Base-by-base conservation (phyloP, 2,329 filamentous ascomycete species). In the Epichloe elymi region DNA sequence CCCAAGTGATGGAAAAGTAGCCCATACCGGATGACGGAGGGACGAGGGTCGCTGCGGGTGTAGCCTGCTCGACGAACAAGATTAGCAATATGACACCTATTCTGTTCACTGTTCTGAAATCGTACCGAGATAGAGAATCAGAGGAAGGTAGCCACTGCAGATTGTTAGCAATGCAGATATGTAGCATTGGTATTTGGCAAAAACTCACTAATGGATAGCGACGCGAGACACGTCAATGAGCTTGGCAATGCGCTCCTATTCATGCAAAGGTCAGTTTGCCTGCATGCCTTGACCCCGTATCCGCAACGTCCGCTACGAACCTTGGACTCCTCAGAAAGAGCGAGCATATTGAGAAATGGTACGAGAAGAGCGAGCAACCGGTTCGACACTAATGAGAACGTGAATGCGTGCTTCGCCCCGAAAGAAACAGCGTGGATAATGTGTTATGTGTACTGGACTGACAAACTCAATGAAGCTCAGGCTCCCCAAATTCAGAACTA, bases 321-420 rank as follows among this genome's bases (percentile, higher is more conserved):
- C 85, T 97, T 97, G 65, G 90, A 89, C 75, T 98, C 93, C 73
- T 98, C 93, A 48, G 93, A 97, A 59, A 97, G 83, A 63, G 74
- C 66, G 57, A 81, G 76, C 77, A 81, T 80, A 49, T 60, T 76
- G 67, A 30, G 2, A 8, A 56, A 61, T n/a, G 5, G 33, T 11
- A n/a, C 15, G 11, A 14, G 7, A 6, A 19, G 6, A 3, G 12
- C 4, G 19, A 42, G 26, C 4, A 10, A 5, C 6, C 14, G 8
- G 40, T 42, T 23, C 8, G 20, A 42, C 17, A 42, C 19, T 3
- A 19, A 42, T 23, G 40, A 12, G 8, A 12, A 14, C 2, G n/a
- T 1, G 35, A 7, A n/a, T 15, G 1, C 3, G 17, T 20, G 17
- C 12, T 8, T 46, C 43, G 44, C 37, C 35, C 36, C 35, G 12